These are phyloP conservation scores for Penicillium cataractarum DNA, from an alignment of 495 filamentous ascomycete genomes.

Conservation along the genomic window DNA sequence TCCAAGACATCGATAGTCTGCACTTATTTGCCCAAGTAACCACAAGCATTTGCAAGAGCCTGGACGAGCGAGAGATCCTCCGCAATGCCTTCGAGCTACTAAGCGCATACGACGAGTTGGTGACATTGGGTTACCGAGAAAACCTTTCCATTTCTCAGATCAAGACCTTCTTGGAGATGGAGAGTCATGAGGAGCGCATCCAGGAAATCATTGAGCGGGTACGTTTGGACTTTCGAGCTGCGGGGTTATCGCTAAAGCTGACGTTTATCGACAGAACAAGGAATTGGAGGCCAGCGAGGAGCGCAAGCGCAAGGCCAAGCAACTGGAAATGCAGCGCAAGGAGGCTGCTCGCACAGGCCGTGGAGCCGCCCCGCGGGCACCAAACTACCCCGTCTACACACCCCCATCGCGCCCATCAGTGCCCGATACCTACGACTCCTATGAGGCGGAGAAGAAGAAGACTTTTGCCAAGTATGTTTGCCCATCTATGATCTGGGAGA, in stretches of 20 bases:
- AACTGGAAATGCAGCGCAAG: slow-evolving; percentile 96
- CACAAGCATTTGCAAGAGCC: slow-evolving; percentile 89
- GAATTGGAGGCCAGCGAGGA: slow-evolving; percentile 97
- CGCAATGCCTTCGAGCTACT: slow-evolving; percentile 95
- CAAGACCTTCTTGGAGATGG: slow-evolving; percentile 99
- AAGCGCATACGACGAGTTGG: slow-evolving; percentile 94
- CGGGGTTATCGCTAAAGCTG: slow-evolving; percentile 18
- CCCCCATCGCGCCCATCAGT: slow-evolving; percentile 72
- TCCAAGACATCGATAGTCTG: slow-evolving; percentile 97
- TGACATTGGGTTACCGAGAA: slow-evolving; percentile 92
- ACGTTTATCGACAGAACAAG: slow-evolving; percentile 72
- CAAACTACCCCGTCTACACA: slow-evolving; percentile 87
- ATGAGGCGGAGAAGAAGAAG: slow-evolving; percentile 97
- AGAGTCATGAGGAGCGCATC: slow-evolving; percentile 96
- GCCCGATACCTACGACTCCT: slow-evolving; percentile 84
- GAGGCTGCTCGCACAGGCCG: slow-evolving; percentile 71
- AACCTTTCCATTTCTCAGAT: slow-evolving; percentile 94
- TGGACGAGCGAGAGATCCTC: slow-evolving; percentile 93
- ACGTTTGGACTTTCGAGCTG: slow-evolving; percentile 28
- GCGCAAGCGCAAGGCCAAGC: slow-evolving; percentile 96
- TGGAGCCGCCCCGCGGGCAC: slow-evolving; percentile 64
- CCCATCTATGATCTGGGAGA: neutral
- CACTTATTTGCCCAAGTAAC: slow-evolving; percentile 98
- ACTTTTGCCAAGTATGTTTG: slow-evolving; percentile 66
- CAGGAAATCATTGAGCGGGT: slow-evolving; percentile 96